Conservation (phyloP, 1,284 basidiomycete species). For the Apiotrichum gracile region DNA sequence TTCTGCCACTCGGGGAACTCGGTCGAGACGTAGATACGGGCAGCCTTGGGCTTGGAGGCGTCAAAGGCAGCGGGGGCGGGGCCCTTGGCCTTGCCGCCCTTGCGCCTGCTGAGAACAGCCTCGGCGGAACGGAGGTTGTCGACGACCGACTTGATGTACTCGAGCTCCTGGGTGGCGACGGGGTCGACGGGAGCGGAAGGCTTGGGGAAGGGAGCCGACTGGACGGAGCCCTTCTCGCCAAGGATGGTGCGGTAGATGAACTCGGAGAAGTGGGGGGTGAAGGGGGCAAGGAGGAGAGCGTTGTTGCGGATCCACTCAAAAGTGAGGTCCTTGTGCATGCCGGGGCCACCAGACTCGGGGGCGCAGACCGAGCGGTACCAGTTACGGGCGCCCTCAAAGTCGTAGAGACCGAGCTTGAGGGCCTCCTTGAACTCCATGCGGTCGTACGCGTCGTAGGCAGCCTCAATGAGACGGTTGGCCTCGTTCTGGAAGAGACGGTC, state of each 20-base stretch:
- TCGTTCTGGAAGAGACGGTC: constrained; percentile 90
- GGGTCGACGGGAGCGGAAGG: constrained; percentile 52
- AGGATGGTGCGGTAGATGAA: constrained; percentile 79
- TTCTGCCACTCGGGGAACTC: constrained; percentile 94
- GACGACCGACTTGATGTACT: constrained; percentile 54
- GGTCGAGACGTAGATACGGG: constrained; percentile 83
- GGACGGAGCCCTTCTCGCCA: constrained; percentile 68
- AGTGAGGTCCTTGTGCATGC: constrained; percentile 78
- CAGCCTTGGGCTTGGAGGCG: constrained; percentile 74
- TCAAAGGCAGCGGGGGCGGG: constrained; percentile 56
- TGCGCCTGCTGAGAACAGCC: constrained; percentile 62
- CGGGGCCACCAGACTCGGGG: constrained; percentile 56
- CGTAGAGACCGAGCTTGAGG: constrained; percentile 92
- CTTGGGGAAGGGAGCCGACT: constrained; percentile 58
- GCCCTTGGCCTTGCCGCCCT: constrained; percentile 48
- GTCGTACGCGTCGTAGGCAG: constrained; percentile 72
- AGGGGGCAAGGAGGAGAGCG: constrained; percentile 75
- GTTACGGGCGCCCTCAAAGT: constrained; percentile 85
- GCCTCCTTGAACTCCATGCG: constrained; percentile 90
- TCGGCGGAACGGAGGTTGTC: constrained; percentile 82
- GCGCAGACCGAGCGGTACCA: constrained; percentile 93
- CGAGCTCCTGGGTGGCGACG: constrained; percentile 62
- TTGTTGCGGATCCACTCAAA: constrained; percentile 73
- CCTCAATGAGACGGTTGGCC: constrained; percentile 75
- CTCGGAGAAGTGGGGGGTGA: constrained; percentile 93